Base-by-base conservation (phyloP, 495 filamentous ascomycete genomes). In the Antarctomyces pellizariae region DNA sequence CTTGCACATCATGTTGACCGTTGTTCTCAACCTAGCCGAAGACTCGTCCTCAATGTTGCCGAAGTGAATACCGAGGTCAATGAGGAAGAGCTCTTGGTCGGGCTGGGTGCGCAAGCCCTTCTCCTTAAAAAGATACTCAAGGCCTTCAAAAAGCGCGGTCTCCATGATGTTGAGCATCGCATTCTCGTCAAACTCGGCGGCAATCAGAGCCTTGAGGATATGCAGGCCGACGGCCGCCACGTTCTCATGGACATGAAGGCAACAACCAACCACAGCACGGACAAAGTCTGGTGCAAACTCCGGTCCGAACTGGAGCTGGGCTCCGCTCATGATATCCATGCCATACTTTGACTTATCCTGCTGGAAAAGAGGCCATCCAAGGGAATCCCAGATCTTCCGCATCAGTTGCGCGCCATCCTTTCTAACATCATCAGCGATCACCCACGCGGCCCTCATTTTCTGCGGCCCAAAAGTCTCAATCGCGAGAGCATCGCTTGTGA, bases 231-330 rank as follows among this genome's bases (percentile, higher is more conserved):
- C 84, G 32, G 68, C 65, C 32, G 89, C 62, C 30, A 99, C 50
- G 1, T 82, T 80, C 43, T 90, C 80, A 33, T 99, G 86, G 5
- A 93, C 82, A 41, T 83, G 93, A 11, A 99, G 57, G 39, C 86
- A 99, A 9, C 95, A 58, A 38, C 86, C 82, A 17, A 99, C 74
- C 32, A 93, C 86, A 2, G 84, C 80, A 11, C 73, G 69, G 6
- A 99, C 79, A 7, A 95, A 57, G 16, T 69, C 74, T 9, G 86
- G 86, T 20, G 95, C 86, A 47, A 93, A 99, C 54, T n/a, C n/a
- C n/a, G n/a, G n/a, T n/a, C n/a, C n/a, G 32, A 93, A 99, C 54
- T 93, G 86, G 12, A 99, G 89, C 46, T 99, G 86, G 38, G 90
- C 95, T 2, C 86, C 86, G 28, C 86, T 89, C 54, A 93, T 71